These are phyloP conservation scores for Rhizopus microsporus DNA, from an alignment of 371 early-diverging fungal genomes.

Conservation along the genomic window DNA sequence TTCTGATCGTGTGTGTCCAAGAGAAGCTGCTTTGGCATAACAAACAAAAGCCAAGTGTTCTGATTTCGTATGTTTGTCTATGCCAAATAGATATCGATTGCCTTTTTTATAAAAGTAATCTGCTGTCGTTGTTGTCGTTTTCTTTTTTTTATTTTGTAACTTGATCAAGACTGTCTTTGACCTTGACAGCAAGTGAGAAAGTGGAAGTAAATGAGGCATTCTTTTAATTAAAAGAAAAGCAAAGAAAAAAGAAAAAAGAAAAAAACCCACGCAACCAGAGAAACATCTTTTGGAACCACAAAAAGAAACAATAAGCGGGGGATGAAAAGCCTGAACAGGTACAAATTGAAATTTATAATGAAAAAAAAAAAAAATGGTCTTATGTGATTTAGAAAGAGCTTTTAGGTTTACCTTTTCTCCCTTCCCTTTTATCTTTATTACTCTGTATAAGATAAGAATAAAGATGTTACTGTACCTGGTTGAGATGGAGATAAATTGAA, in stretches of 20 bases:
- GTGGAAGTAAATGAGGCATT: not conserved
- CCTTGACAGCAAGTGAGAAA: not conserved
- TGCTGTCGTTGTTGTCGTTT: conserved; percentile 5
- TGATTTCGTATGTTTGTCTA: conserved; percentile 35
- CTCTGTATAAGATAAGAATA: no score
- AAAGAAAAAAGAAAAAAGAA: no score
- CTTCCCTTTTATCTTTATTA: not conserved
- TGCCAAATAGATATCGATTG: conserved; percentile 57
- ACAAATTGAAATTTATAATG: not conserved
- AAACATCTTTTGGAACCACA: not conserved
- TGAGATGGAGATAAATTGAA: not conserved
- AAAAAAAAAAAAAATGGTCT: not conserved
- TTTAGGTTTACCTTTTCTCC: no score
- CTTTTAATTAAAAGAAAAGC: no score
- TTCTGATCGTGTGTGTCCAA: conserved; percentile 46
- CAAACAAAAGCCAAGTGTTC: conserved; percentile 42
- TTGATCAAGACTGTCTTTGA: conserved; percentile 18
- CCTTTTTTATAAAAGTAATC: conserved; percentile 35
- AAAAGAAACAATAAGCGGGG: not conserved
- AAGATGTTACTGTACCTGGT: not conserved
- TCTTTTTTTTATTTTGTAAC: conserved; percentile 9
- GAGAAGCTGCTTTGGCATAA: conserved; percentile 40
- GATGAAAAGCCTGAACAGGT: not conserved
- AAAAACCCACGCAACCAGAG: not conserved
- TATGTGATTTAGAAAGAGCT: not conserved